These are phyloP conservation scores for Aspergillus sp. DNA, from an alignment of 2,329 filamentous ascomycete species.

Conservation along the genomic window DNA sequence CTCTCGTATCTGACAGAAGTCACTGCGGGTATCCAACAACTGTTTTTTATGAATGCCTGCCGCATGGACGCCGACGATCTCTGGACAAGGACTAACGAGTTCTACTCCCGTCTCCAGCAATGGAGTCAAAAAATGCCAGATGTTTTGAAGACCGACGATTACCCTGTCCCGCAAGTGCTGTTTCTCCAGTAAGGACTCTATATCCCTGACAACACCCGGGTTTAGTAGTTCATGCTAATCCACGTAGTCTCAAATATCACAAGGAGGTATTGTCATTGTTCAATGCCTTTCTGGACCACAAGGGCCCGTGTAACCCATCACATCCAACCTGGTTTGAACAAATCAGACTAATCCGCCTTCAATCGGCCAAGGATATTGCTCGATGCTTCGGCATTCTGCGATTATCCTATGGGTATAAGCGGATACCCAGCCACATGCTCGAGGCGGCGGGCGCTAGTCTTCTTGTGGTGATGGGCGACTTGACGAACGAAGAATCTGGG, in stretches of 20 bases:
- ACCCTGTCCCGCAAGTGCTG: conserved; percentile 21
- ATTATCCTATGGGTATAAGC: conserved; percentile 21
- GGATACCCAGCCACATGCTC: conserved; percentile 23
- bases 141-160: conserved; percentile 9
- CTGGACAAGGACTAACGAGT: conserved; percentile 10
- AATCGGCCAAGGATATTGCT: conserved; percentile 19
- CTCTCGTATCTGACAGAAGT: conserved; percentile 18
- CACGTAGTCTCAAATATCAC: conserved; percentile 22
- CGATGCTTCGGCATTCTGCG: conserved; percentile 21
- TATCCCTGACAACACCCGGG: neutral
- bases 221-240: conserved; percentile 5
- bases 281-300: conserved; percentile 15
- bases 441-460: conserved; percentile 18
- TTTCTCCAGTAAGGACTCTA: conserved; percentile 22
- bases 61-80: conserved; percentile 9
- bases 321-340: conserved; percentile 8
- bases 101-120: conserved; percentile 16
- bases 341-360: conserved; percentile 11
- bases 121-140: conserved; percentile 18
- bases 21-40: conserved; percentile 16
- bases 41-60: conserved; percentile 18
- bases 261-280: conserved; percentile 21
- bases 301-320: conserved; percentile 1
- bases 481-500: conserved; percentile 16
- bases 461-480: conserved; percentile 12